A percentile compares a stretch with the other conserved stretches of the same genome.
These are phyloP conservation scores for Lasiodiplodia sp. DNA, from an alignment of 2,329 filamentous ascomycete genomes.

Conservation along the genomic window DNA sequence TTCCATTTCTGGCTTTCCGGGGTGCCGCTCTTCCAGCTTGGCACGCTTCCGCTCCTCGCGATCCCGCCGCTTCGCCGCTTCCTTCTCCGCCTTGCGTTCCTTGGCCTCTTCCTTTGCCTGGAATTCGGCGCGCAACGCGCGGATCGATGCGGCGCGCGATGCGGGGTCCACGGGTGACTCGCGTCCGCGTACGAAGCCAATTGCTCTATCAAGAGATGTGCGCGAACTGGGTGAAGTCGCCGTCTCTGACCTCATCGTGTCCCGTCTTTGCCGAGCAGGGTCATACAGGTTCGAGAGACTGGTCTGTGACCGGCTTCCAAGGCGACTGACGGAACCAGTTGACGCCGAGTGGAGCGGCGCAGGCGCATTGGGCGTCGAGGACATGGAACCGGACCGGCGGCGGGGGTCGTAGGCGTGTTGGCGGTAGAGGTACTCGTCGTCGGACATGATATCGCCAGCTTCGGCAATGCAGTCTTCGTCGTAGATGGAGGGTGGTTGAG, in stretches of 20 bases:
- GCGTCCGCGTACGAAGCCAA: slow-evolving; percentile 58
- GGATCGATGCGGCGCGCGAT: slow-evolving; percentile 63
- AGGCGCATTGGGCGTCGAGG: slow-evolving; percentile 45
- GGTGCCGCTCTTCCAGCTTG: slow-evolving; percentile 52
- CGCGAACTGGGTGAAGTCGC: slow-evolving; percentile 60
- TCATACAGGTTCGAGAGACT: slow-evolving; percentile 59
- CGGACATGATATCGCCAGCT: slow-evolving; percentile 54
- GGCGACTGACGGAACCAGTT: slow-evolving; percentile 53
- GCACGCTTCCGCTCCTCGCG: slow-evolving; percentile 45
- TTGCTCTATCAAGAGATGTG: slow-evolving; percentile 64
- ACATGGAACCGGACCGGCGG: slow-evolving; percentile 54
- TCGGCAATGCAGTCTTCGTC: slow-evolving; percentile 55
- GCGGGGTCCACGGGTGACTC: slow-evolving; percentile 59
- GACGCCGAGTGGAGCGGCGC: slow-evolving; percentile 42
- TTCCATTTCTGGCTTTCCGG: slow-evolving; percentile 50
- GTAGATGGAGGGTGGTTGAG: slow-evolving; percentile 57
- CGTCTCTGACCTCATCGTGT: slow-evolving; percentile 59
- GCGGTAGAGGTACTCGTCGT: slow-evolving; percentile 52
- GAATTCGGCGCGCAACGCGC: slow-evolving; percentile 64
- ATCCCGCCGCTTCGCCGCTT: slow-evolving; percentile 57
- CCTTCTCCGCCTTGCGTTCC: slow-evolving; percentile 61
- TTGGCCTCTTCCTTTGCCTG: slow-evolving; percentile 67
- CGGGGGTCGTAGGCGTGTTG: slow-evolving; percentile 48
- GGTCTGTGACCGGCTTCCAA: slow-evolving; percentile 60
- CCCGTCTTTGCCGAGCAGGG: slow-evolving; percentile 52